phyloP scores from a whole-genome alignment of 2,329 filamentous ascomycete genomes.

The Myriangium duriaei region DNA sequence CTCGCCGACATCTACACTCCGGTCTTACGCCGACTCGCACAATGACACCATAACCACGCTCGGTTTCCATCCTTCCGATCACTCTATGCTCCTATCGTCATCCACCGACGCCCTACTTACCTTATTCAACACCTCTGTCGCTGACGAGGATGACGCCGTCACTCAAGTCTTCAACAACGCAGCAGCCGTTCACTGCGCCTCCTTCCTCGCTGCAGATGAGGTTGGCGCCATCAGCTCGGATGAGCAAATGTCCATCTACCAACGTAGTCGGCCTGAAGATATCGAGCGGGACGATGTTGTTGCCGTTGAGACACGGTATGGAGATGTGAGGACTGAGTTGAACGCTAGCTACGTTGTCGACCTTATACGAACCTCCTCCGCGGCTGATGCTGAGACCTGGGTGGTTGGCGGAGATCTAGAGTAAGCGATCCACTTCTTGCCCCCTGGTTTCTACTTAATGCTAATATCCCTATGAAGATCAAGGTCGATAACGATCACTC shows the following conservation, averaged over 20 bases:
- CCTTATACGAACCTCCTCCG: constrained; percentile 43
- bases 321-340: constrained; percentile 54
- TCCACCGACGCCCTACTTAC: constrained; percentile 72
- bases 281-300: constrained; percentile 41
- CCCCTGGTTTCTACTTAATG: too few species aligned
- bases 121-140: constrained; percentile 57
- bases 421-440: constrained; percentile 7
- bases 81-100: constrained; percentile 51
- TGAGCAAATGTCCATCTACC: constrained; percentile 63
- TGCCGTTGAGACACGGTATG: constrained; percentile 42
- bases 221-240: constrained; percentile 67
- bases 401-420: constrained; percentile 11
- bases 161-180: constrained; percentile 68
- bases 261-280: constrained; percentile 50
- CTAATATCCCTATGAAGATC: constrained; percentile 1
- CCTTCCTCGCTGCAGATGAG: constrained; percentile 52
- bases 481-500: constrained; percentile 9
- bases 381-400: constrained; percentile 29
- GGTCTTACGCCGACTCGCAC: constrained; percentile 34
- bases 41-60: constrained; percentile 49
- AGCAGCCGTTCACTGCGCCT: constrained; percentile 61
- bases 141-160: constrained; percentile 65
- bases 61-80: constrained; percentile 32
- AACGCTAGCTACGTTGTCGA: constrained; percentile 64
- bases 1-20: constrained; percentile 24